Evolutionary conservation across 129 eudicot genomes (phyloP).

Genomic region (Tagetes erecta): DNA sequence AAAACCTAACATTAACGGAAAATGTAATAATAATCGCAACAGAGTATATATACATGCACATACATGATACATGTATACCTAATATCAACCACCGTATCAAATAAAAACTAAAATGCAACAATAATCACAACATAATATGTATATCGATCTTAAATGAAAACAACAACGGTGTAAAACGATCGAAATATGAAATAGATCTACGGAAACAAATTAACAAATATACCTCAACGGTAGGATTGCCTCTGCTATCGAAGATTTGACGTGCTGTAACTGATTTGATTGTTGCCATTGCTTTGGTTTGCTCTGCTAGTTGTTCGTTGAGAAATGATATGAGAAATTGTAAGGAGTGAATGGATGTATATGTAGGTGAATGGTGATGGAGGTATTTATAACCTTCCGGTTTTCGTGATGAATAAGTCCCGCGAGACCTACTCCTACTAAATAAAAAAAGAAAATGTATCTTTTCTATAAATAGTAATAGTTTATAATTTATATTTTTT

Average conservation of each 20-base stretch:
- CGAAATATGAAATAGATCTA: neutral
- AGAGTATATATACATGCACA: too few relatives aligned
- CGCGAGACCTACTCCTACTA: too few relatives aligned
- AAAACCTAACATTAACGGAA: conserved; percentile 1
- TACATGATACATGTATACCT: too few relatives aligned
- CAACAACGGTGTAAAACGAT: conserved; percentile 7
- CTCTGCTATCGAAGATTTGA: conserved; percentile 98
- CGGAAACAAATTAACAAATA: conserved; percentile 25
- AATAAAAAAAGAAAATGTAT: neutral
- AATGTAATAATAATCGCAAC: neutral
- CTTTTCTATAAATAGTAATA: neutral
- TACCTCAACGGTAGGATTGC: conserved; percentile 99
- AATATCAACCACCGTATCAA: conserved; percentile 8
- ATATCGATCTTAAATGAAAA: neutral
- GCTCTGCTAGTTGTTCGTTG: neutral
- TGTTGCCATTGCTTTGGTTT: conserved; percentile 52
- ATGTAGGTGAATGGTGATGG: conserved; percentile 41
- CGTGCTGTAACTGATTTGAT: conserved; percentile 74
- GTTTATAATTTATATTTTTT: neutral
- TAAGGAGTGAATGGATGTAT: conserved; percentile 29
- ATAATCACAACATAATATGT: neutral
- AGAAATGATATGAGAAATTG: conserved; percentile 4
- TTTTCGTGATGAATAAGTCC: conserved; percentile 35
- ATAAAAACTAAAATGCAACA: neutral
- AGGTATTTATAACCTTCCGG: conserved; percentile 42